Evolutionary conservation across 2,329 filamentous ascomycete genomes (phyloP).

Genomic region (Pseudogymnoascus sp.): DNA sequence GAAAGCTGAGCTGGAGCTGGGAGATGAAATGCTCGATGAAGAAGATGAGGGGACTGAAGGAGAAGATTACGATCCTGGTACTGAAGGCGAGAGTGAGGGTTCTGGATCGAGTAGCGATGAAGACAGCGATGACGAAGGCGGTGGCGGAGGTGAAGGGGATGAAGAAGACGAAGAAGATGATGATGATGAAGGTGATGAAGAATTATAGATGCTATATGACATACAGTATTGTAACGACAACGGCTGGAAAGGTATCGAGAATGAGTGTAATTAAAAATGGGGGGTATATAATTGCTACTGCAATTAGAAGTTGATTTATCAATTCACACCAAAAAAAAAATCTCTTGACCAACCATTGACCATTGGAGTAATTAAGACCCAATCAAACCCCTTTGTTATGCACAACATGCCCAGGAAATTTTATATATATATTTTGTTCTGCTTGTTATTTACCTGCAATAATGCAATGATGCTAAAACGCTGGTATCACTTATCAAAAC

Average conservation of each 20-base stretch:
- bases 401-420: not conserved
- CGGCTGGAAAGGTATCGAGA: not conserved
- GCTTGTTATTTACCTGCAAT: not conserved
- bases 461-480: constrained; percentile 8
- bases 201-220: constrained; percentile 12
- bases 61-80: constrained; percentile 54
- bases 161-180: constrained; percentile 35
- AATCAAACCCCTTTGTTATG: not conserved
- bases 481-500: constrained; percentile 9
- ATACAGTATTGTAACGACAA: constrained; percentile 6
- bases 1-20: constrained; percentile 28
- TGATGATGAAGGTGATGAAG: constrained; percentile 23
- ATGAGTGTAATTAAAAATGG: not conserved
- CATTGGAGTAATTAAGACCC: not conserved
- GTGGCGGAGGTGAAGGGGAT: constrained; percentile 38
- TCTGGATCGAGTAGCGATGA: constrained; percentile 38
- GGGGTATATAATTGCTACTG: not conserved
- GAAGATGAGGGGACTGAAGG: constrained; percentile 58
- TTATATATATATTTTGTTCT: not conserved
- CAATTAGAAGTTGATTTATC: not conserved
- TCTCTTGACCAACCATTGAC: too few relatives aligned
- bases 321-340: not conserved
- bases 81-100: constrained; percentile 48
- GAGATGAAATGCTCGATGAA: constrained; percentile 41
- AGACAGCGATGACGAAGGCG: constrained; percentile 12